A percentile compares a stretch with the other conserved stretches of the same genome.
Evolutionary conservation across 352 stramenopile genomes (phyloP).

Genomic region (Halophytophthora batemanensis): DNA sequence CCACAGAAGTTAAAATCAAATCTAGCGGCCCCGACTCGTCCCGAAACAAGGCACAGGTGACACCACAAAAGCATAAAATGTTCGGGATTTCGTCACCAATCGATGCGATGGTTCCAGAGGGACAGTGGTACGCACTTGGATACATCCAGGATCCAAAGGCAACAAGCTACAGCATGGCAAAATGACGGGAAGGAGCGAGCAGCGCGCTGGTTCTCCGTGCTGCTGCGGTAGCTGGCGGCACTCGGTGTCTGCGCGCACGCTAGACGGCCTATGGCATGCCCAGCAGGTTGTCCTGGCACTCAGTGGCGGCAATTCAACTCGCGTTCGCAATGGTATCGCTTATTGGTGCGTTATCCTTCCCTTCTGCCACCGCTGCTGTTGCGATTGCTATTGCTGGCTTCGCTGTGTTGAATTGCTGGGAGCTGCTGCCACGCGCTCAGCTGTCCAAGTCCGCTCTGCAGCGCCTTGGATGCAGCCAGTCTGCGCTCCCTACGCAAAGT

Average conservation of each 20-base stretch:
- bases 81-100: background rate
- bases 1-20: no score
- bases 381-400: background rate
- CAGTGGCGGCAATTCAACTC: no score
- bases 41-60: no score
- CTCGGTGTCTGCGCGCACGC: background rate
- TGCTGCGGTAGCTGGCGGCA: background rate
- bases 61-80: no score
- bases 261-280: background rate
- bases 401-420: background rate
- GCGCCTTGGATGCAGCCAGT: background rate
- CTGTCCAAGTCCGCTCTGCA: background rate
- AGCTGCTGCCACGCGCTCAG: background rate
- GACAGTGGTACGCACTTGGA: background rate
- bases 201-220: no score
- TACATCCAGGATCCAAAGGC: background rate
- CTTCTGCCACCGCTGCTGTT: no score
- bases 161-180: background rate
- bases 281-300: no score
- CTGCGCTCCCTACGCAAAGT: constrained; percentile 47
- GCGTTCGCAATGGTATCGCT: background rate
- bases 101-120: background rate
- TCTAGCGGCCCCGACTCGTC: no score
- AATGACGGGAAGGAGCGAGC: no score
- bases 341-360: background rate